phyloP scores from a whole-genome alignment of 495 filamentous ascomycete species.

The Tuber melanosporum region DNA sequence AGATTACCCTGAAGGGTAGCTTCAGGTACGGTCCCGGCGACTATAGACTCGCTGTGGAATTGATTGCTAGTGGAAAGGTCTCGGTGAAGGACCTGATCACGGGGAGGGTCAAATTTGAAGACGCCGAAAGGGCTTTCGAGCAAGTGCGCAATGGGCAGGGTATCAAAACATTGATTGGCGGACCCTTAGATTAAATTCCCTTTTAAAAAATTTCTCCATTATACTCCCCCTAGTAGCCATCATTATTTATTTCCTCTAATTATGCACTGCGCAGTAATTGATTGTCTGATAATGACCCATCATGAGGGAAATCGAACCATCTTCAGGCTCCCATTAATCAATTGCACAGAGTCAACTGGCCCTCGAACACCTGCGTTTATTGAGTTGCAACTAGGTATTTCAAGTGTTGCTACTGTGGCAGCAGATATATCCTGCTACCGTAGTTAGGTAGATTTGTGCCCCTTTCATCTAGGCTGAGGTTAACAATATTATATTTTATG shows the following conservation, averaged over 20 bases:
- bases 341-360: no score
- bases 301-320: no score
- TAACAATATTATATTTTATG: no score
- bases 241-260: background rate
- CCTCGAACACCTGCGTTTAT: no score
- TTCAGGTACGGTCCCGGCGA: slow-evolving; percentile 81
- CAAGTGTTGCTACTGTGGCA: no score
- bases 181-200: slow-evolving; percentile 49
- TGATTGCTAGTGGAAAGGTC: slow-evolving; percentile 59
- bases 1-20: slow-evolving; percentile 70
- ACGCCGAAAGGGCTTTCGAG: slow-evolving; percentile 72
- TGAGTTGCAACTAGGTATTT: no score
- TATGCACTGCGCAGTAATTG: no score
- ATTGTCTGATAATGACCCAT: no score
- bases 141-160: slow-evolving; percentile 68
- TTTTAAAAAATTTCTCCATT: background rate
- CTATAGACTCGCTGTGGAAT: slow-evolving; percentile 66
- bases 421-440: no score
- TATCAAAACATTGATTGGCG: slow-evolving; percentile 78
- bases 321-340: no score
- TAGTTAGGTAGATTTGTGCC: no score
- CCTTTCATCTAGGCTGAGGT: no score
- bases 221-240: background rate
- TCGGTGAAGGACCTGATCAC: slow-evolving; percentile 67
- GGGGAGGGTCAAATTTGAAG: slow-evolving; percentile 60